Base-by-base conservation (phyloP, 371 early-diverging fungal genomes). In the Mucor irregularis region DNA sequence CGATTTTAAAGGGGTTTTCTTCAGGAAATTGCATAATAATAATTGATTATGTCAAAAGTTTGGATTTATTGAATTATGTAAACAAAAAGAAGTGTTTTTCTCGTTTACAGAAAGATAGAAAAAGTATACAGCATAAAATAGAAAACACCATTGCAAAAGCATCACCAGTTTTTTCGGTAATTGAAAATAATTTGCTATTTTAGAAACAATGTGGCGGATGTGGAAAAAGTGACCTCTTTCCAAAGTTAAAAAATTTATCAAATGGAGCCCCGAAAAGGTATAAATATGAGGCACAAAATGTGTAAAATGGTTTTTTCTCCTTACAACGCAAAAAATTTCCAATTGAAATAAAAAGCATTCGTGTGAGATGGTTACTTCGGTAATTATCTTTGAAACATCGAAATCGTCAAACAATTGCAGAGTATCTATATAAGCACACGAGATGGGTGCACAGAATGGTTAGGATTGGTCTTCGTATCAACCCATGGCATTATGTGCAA, bases 361-460 rank as follows among this genome's bases (percentile, higher is more conserved):
- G 56, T 67, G 67, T 67, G 67, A 67, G 62, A 58, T 67, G 67
- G 29, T 22, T 62, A 39, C 56, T 25, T 58, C 45, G 54, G 66
- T 61, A 53, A 34, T 44, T 66, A 67, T 67, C 67, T 26, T 43
- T 54, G 67, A 67, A 33, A 58, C 67, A 67, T 35, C 53, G 67
- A 67, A 67, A 61, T 67, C 67, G 67, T 67, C 67, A 62, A 67
- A 42, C 67, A 67, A 67, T 67, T 67, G 67, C 53, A 67, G 59
- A 67, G 4, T 44, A 58, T 33, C 49, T 50, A 25, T n/a, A n/a
- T 33, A 26, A 54, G 38, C 62, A 62, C 62, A 58, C 33, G 52
- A 55, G 46, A 58, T 62, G 67, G 67, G 67, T 67, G 67, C 62
- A 61, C 59, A 45, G 62, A 57, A 43, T 45, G 58, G 62, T 61